Base-by-base conservation (phyloP, 306 rosid genomes). In the Vicia villosa region DNA sequence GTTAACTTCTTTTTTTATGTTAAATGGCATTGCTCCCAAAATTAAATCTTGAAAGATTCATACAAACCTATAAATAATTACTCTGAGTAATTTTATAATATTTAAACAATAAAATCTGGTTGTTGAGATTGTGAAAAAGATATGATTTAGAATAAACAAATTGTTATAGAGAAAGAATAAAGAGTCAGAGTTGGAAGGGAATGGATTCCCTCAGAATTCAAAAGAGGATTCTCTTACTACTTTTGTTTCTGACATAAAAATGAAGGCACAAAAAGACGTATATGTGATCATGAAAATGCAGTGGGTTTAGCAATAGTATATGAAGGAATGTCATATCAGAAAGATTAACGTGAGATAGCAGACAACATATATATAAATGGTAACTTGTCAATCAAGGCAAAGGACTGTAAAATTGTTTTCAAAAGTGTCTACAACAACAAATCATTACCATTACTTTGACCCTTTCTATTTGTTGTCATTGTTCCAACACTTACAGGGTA, bases 361-460 rank as follows among this genome's bases (percentile, higher is more conserved):
- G 16, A 78, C 65, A 37, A 70, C 56, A 45, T 2, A 65, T 46
- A 66, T 67, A 57, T 12, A 79, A 66, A 11, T 42, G 79, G 63
- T 54, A 68, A 54, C 76, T 75, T 71, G 40, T 47, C 66, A 65
- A 59, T 60, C 47, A 75, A 76, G 74, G 68, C 68, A 69, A 24
- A 61, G 10, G 72, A 79, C 66, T 36, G 62, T 42, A 49, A 61
- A 67, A 43, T 42, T 79, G 42, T 9, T 40, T 26, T 72, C 66
- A 58, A 13, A 16, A 57, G 50, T 42, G 69, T 72, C 70, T 49
- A 72, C 59, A 50, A 13, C 55, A 73, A 41, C 63, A 79, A 55
- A 74, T 68, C 66, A 78, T 72, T 67, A 19, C 74, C 59, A 13
- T 46, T 40, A 15, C 74, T 78, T 78, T 78, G 82, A 78, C 82